Base-by-base conservation (phyloP, 202 grass and related monocot species). In the Musa balbisiana region DNA sequence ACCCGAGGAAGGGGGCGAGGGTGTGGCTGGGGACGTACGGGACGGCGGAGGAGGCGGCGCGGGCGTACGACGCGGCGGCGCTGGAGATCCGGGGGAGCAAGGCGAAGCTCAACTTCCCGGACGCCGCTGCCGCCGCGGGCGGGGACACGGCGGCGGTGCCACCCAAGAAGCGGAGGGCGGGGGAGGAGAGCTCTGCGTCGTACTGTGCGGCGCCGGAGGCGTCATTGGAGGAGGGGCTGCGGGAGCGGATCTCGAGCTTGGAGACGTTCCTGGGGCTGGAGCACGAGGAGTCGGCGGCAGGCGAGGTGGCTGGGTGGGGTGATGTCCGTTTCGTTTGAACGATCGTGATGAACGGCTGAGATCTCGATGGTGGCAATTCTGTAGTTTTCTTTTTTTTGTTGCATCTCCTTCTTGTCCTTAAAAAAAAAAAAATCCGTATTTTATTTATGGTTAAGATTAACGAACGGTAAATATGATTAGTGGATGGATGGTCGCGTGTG, bases 191-290 rank as follows among this genome's bases (percentile, higher is more conserved):
- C 26, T 49, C 17, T 0, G 56, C 56, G 56, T 59, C 55, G 55
- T 9, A 0, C 55, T 59, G 3, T 19, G 55, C 10, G 3, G 55
- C 55, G 55, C 14, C 55, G 55, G 55, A 2, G 1, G 13, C 0
- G n/a, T 8, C 2, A 8, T 2, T 10, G 11, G 60, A 59, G 0
- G 73, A 69, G 0, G 20, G 53, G 0, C 59, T 92, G n/a, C 81
- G 53, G 10, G 81, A 82, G 63, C 79, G 83, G 83, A 88, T 88
- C 74, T 84, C 76, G 14, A 86, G 79, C 10, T 79, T 88, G 51
- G 81, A 92, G 81, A 84, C 89, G 33, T 82, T 88, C 62, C 20
- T 92, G 25, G 89, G 79, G 9, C 81, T 84, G 9, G 68, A 84
- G 62, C 4, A 53, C 51, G 56, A 60, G 56, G 55, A 58, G 16